These are phyloP conservation scores for Blastocrithidia nonstop DNA, from an alignment of 208 protist species.

Conservation along the genomic window DNA sequence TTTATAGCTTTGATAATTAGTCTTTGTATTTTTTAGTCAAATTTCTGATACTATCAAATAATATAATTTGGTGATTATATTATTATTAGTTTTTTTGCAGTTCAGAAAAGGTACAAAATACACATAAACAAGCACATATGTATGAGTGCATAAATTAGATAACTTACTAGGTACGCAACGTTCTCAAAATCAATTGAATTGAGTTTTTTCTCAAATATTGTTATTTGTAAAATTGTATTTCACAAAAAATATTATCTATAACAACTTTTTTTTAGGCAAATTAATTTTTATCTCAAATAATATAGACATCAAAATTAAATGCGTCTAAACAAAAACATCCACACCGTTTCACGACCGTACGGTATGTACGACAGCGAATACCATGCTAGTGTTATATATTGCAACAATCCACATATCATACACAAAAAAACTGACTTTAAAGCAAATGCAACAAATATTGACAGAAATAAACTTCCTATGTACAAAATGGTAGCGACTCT, in stretches of 20 bases:
- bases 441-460: slow-evolving; percentile 44
- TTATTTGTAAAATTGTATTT: no score
- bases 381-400: slow-evolving; percentile 76
- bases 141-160: no score
- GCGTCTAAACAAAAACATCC: slow-evolving; percentile 19
- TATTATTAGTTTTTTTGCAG: no score
- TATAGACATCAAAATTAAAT: slow-evolving; percentile 1
- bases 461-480: slow-evolving; percentile 48
- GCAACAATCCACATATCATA: slow-evolving; percentile 45
- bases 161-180: no score
- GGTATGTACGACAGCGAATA: slow-evolving; percentile 86
- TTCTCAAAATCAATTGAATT: no score
- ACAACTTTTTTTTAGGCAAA: no score
- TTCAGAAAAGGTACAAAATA: no score
- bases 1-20: neutral
- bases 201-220: no score
- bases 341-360: slow-evolving; percentile 54
- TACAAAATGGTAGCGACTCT: slow-evolving; percentile 44
- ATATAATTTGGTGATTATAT: neutral
- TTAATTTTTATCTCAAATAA: no score
- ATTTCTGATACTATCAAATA: neutral
- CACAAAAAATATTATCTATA: no score
- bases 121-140: neutral
- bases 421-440: slow-evolving; percentile 54
- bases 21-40: neutral